Conservation (phyloP, 768 basidiomycete species). For the Gymnopilus dilepis region DNA sequence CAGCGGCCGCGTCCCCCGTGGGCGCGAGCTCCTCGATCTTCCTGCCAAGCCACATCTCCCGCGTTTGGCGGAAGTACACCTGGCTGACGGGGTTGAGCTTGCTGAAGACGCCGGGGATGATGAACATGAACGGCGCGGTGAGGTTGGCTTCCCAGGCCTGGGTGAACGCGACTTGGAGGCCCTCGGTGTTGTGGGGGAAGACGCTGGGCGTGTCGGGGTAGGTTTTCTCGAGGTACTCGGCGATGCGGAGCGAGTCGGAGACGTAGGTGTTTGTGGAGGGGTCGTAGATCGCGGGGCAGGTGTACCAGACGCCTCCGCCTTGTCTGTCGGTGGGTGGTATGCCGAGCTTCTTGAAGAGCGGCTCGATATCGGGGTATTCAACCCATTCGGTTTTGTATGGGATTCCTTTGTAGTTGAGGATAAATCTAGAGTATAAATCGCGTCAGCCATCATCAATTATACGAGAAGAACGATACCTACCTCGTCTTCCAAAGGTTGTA, state of each 20-base stretch:
- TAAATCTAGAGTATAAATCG: not conserved
- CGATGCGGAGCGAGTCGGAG: constrained; percentile 49
- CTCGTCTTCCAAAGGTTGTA: constrained; percentile 41
- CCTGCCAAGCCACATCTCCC: constrained; percentile 17
- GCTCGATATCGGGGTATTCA: constrained; percentile 52
- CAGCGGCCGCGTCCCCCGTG: constrained; percentile 12
- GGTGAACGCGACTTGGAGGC: constrained; percentile 17
- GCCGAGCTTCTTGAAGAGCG: constrained; percentile 37
- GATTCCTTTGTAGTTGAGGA: constrained; percentile 31
- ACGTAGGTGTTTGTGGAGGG: constrained; percentile 40
- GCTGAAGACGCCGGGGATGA: constrained; percentile 10
- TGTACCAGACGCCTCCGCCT: constrained; percentile 42
- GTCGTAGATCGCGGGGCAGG: constrained; percentile 54
- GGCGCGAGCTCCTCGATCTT: constrained; percentile 19
- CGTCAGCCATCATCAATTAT: not conserved
- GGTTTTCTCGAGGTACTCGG: constrained; percentile 51
- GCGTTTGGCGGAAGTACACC: constrained; percentile 19
- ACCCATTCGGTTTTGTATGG: constrained; percentile 47
- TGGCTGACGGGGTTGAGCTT: constrained; percentile 14
- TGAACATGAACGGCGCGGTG: constrained; percentile 5
- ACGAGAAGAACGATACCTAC: constrained; percentile 4
- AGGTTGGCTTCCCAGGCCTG: not conserved
- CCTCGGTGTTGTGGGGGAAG: constrained; percentile 19
- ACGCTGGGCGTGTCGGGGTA: constrained; percentile 40
- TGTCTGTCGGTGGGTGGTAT: constrained; percentile 36